Conservation (phyloP, 2,329 filamentous ascomycete species). For the Cercospora janseana region DNA sequence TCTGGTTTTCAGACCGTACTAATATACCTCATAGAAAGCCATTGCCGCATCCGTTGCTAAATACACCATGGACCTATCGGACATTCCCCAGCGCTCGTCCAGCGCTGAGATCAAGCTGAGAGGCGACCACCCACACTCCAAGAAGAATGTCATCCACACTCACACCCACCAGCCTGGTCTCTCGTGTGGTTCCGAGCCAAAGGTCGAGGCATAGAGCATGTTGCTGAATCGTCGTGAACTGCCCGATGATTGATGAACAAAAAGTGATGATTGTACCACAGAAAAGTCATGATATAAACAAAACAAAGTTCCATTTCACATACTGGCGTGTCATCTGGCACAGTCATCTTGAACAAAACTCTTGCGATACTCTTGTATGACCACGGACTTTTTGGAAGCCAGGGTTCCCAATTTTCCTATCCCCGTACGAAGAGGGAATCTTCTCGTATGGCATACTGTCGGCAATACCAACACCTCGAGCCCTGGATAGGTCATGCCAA, state of each 20-base stretch:
- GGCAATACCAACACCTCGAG: no score
- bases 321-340: no score
- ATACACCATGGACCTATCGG: conserved; percentile 13
- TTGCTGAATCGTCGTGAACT: neutral
- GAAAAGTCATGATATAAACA: neutral
- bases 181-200: conserved; percentile 13
- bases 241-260: neutral
- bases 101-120: conserved; percentile 17
- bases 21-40: neutral
- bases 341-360: no score
- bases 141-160: conserved; percentile 14
- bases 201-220: conserved; percentile 2
- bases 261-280: neutral
- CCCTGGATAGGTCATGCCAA: no score
- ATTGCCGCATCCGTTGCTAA: conserved; percentile 12
- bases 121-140: conserved; percentile 19
- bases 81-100: conserved; percentile 11
- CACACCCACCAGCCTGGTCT: conserved; percentile 17
- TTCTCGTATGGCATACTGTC: no score
- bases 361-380: no score
- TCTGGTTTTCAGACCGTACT: neutral
- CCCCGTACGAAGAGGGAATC: no score
- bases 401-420: no score
- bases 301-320: neutral
- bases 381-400: no score